These are phyloP conservation scores for Chloropicon primus DNA, from an alignment of 139 green algal species.

Conservation along the genomic window DNA sequence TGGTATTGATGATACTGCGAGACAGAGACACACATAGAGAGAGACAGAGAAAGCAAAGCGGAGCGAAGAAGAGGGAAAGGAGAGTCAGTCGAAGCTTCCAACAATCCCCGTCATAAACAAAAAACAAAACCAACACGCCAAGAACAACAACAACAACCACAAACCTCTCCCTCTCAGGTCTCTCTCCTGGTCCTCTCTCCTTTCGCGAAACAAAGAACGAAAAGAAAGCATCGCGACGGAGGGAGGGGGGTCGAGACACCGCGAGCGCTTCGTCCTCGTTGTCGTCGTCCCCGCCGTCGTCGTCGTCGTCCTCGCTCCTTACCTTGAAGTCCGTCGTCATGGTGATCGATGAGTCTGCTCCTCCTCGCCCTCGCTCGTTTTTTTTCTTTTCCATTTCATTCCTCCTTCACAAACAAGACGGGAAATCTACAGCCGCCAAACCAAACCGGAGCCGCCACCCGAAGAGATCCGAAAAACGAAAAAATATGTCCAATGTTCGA, in stretches of 20 bases:
- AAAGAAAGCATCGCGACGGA: no score
- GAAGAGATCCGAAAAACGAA: background rate
- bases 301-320: background rate
- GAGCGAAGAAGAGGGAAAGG: no score
- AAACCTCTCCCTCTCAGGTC: no score
- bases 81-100: no score
- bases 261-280: background rate
- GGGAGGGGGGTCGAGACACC: no score
- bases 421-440: background rate
- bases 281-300: background rate
- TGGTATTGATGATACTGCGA: conserved; percentile 71
- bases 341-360: background rate
- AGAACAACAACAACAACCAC: no score
- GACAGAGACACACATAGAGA: background rate
- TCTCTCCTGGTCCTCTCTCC: background rate
- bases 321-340: background rate
- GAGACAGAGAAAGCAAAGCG: no score
- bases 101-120: no score
- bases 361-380: background rate
- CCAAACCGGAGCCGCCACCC: background rate
- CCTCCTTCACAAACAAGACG: background rate
- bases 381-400: background rate
- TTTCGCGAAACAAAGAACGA: background rate
- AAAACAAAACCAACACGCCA: no score
- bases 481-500: background rate